Evolutionary conservation across 148 eudicot species (phyloP).

Genomic region (Fagopyrum tataricum): DNA sequence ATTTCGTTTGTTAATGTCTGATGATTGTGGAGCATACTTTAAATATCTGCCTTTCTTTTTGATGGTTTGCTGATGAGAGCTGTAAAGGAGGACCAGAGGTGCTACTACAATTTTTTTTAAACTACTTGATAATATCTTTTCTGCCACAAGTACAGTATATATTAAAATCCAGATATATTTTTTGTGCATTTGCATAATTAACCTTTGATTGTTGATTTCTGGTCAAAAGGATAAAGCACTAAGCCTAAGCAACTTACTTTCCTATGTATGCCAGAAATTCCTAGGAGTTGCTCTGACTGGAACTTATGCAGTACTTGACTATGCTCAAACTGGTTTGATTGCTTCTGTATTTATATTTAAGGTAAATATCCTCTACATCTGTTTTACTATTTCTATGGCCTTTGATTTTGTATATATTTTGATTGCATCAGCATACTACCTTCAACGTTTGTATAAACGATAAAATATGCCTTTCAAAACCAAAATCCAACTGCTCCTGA

Average conservation of each 20-base stretch:
- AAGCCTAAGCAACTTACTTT: neutral
- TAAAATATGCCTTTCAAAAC: neutral
- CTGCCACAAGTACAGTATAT: too few relatives aligned
- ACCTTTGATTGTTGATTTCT: neutral
- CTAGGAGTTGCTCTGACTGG: constrained; percentile 77
- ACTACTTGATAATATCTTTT: neutral
- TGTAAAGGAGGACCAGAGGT: neutral
- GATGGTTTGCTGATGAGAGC: neutral
- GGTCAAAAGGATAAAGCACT: neutral
- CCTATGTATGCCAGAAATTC: constrained; percentile 48
- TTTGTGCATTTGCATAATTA: neutral
- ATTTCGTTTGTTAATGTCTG: neutral
- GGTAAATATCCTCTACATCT: constrained; percentile 29
- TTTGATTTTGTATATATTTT: neutral
- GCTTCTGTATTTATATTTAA: constrained; percentile 95
- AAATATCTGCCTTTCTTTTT: neutral
- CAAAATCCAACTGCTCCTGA: neutral
- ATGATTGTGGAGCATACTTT: neutral
- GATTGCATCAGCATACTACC: neutral
- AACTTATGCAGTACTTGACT: constrained; percentile 85
- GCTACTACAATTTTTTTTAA: neutral
- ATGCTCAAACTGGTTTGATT: constrained; percentile 93
- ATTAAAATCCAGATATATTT: neutral
- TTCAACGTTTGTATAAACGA: neutral
- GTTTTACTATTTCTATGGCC: neutral